phyloP scores from a whole-genome alignment of 345 rosid species.

The Kernera saxatilis region DNA sequence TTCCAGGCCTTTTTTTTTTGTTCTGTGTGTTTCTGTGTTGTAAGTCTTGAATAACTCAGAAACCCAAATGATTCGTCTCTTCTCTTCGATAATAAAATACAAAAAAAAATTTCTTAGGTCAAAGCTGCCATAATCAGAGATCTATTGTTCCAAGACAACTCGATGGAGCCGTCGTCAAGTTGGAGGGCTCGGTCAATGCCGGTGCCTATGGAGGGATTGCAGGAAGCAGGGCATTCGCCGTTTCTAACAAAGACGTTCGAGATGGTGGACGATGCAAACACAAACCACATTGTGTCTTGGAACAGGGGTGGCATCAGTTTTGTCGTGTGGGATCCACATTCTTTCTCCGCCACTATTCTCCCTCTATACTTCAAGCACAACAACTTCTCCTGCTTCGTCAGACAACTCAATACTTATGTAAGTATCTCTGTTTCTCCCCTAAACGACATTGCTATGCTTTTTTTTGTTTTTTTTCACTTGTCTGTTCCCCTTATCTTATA shows the following conservation, averaged over 20 bases:
- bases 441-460: background rate
- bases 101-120: background rate
- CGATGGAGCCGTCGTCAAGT: constrained; percentile 18
- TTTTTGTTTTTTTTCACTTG: background rate
- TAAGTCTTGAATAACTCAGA: background rate
- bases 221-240: constrained; percentile 74
- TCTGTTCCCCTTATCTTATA: background rate
- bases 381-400: constrained; percentile 87
- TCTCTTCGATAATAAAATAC: background rate
- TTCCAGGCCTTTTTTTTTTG: background rate
- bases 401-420: constrained; percentile 89
- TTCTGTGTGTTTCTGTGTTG: no score
- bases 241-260: constrained; percentile 78
- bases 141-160: background rate
- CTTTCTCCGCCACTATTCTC: constrained; percentile 57
- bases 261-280: constrained; percentile 66
- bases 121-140: background rate
- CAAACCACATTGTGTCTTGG: constrained; percentile 75
- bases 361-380: constrained; percentile 87
- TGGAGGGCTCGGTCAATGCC: constrained; percentile 7
- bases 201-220: constrained; percentile 61
- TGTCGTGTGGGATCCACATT: constrained; percentile 74
- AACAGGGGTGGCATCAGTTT: constrained; percentile 59
- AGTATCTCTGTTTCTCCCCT: constrained; percentile 19
- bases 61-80: background rate